Conservation (phyloP, 2,329 filamentous ascomycete species). For the Penicillium sp. region DNA sequence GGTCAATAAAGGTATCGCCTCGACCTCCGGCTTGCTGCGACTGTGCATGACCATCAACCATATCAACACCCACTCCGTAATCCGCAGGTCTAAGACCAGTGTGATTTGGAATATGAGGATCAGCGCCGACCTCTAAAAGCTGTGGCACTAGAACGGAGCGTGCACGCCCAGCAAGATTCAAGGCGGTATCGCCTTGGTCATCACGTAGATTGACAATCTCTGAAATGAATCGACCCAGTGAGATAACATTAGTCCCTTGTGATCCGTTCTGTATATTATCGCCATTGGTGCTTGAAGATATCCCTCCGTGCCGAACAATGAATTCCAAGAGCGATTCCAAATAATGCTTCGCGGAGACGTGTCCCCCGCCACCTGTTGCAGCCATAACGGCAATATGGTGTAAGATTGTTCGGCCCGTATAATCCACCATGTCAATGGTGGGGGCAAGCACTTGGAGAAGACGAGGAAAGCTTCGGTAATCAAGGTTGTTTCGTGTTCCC, state of each 20-base stretch:
- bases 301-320: conserved; percentile 81
- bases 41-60: conserved; percentile 50
- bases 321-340: conserved; percentile 92
- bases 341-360: conserved; percentile 86
- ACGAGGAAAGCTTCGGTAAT: conserved; percentile 86
- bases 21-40: conserved; percentile 47
- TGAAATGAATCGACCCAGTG: conserved; percentile 88
- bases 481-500: conserved; percentile 89
- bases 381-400: conserved; percentile 97
- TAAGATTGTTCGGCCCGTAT: conserved; percentile 84
- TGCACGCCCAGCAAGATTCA: conserved; percentile 91
- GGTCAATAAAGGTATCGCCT: conserved; percentile 45
- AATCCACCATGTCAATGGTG: conserved; percentile 87
- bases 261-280: conserved; percentile 27
- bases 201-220: conserved; percentile 97
- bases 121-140: conserved; percentile 88
- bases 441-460: conserved; percentile 84
- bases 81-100: conserved; percentile 88
- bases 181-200: conserved; percentile 87
- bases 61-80: conserved; percentile 82
- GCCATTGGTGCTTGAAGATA: conserved; percentile 44
- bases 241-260: conserved; percentile 65
- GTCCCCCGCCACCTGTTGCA: conserved; percentile 87
- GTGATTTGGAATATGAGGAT: conserved; percentile 87
- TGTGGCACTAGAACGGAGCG: conserved; percentile 98